A percentile compares a stretch with the other conserved stretches of the same genome.
Conservation (phyloP, 495 filamentous ascomycete genomes). For the Hypoxylon fuscum region DNA sequence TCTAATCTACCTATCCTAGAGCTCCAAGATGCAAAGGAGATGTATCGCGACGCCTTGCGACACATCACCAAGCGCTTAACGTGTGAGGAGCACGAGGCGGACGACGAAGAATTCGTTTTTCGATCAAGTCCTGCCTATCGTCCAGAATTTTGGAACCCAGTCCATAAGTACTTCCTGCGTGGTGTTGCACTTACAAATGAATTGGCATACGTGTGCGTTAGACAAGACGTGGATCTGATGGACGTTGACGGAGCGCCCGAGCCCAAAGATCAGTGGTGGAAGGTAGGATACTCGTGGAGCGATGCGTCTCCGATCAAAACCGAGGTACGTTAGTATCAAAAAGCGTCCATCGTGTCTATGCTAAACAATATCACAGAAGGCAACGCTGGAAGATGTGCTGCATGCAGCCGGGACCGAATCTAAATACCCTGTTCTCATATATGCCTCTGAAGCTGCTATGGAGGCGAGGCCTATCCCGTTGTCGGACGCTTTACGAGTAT, state of each 20-base stretch:
- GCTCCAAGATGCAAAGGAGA: constrained; percentile 25
- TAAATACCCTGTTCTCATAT: constrained; percentile 51
- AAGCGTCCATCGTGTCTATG: background rate
- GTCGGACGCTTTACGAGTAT: constrained; percentile 48
- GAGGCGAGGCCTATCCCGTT: constrained; percentile 44
- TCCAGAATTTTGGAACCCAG: constrained; percentile 50
- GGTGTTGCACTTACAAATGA: constrained; percentile 50
- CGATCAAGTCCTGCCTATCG: constrained; percentile 34
- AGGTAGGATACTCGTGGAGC: constrained; percentile 42
- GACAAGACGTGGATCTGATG: constrained; percentile 33
- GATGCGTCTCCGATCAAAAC: constrained; percentile 43
- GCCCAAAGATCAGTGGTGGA: constrained; percentile 55
- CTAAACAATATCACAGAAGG: constrained; percentile 38
- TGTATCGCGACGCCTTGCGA: constrained; percentile 20
- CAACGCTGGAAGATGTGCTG: constrained; percentile 44
- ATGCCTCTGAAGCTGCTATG: constrained; percentile 54
- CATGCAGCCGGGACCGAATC: constrained; percentile 45
- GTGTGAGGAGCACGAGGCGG: constrained; percentile 41
- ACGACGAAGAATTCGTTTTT: constrained; percentile 39
- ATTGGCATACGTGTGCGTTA: constrained; percentile 50
- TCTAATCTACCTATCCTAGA: constrained; percentile 41
- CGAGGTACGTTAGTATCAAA: constrained; percentile 42
- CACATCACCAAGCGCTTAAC: constrained; percentile 47
- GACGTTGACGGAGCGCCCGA: constrained; percentile 21
- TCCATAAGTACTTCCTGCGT: constrained; percentile 49